phyloP scores from a whole-genome alignment of 805 yeast genomes.

The Hemisphaericaspora nanyangensis region DNA sequence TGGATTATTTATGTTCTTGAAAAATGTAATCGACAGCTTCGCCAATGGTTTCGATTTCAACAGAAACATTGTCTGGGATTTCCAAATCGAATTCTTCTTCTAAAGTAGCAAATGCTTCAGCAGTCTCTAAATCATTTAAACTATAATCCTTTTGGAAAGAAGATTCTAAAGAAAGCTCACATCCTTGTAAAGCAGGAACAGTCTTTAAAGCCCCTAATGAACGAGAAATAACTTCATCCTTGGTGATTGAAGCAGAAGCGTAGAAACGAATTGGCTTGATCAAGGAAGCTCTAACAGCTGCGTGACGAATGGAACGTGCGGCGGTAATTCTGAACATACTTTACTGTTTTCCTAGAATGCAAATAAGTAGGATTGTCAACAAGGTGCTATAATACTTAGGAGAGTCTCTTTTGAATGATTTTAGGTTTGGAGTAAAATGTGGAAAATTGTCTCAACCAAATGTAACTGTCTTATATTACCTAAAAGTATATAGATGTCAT shows the following conservation, averaged over 20 bases:
- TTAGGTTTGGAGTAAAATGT: too few species aligned
- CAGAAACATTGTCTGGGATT: conserved; percentile 88
- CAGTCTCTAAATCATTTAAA: conserved; percentile 91
- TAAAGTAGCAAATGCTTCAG: conserved; percentile 92
- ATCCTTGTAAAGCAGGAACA: conserved; percentile 45
- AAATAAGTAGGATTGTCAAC: too few species aligned
- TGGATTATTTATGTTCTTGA: conserved; percentile 42
- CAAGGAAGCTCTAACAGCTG: conserved; percentile 28
- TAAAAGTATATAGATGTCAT: too few species aligned
- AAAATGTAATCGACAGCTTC: conserved; percentile 88
- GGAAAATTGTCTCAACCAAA: too few species aligned
- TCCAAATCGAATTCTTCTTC: conserved; percentile 86
- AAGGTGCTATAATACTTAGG: too few species aligned
- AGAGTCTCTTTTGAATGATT: too few species aligned
- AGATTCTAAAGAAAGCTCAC: conserved; percentile 41
- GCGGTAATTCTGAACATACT: conserved; percentile 57
- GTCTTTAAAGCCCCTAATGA: conserved; percentile 74
- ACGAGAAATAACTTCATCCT: conserved; percentile 78
- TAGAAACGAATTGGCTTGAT: conserved; percentile 45
- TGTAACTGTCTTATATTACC: too few species aligned
- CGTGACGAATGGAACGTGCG: conserved; percentile 37
- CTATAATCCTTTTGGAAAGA: conserved; percentile 71
- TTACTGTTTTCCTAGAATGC: too few species aligned
- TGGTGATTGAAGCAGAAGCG: conserved; percentile 62
- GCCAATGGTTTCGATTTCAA: conserved; percentile 87